These are phyloP conservation scores for Choanephora cucurbitarum DNA, from an alignment of 371 early-diverging fungal species.

Conservation along the genomic window DNA sequence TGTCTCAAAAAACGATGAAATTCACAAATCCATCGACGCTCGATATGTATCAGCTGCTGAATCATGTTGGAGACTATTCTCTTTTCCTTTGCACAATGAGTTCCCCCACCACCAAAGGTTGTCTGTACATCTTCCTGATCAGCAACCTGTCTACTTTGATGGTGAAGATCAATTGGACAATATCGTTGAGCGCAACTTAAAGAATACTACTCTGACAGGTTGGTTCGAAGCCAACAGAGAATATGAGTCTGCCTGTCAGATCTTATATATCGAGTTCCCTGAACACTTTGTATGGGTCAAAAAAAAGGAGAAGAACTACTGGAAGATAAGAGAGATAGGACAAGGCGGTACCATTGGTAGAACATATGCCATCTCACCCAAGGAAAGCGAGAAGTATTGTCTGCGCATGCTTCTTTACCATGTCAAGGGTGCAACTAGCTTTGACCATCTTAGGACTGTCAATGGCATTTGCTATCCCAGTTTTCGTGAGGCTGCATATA, in stretches of 20 bases:
- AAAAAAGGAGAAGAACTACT: not conserved
- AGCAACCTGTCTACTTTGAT: slow-evolving; percentile 18
- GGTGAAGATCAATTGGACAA: slow-evolving; percentile 8
- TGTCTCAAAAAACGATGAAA: slow-evolving; percentile 16
- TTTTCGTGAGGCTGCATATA: slow-evolving; percentile 10
- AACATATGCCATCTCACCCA: slow-evolving; percentile 22
- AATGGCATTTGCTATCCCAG: slow-evolving; percentile 5
- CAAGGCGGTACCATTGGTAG: slow-evolving; percentile 20
- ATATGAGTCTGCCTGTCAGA: not conserved
- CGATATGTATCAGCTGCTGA: slow-evolving; percentile 33
- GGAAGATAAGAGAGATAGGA: slow-evolving; percentile 6
- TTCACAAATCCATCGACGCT: slow-evolving; percentile 19
- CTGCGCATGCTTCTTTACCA: slow-evolving; percentile 20
- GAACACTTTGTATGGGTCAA: not conserved
- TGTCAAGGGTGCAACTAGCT: slow-evolving; percentile 18
- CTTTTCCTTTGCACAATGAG: slow-evolving; percentile 22
- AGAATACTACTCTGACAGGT: slow-evolving; percentile 20
- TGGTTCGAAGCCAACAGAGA: slow-evolving; percentile 15
- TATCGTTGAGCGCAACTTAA: not conserved
- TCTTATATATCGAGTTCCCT: slow-evolving; percentile 8
- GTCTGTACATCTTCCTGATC: slow-evolving; percentile 19
- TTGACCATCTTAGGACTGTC: slow-evolving; percentile 16
- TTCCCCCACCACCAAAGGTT: slow-evolving; percentile 20
- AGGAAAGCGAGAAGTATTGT: slow-evolving; percentile 21
- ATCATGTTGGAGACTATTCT: slow-evolving; percentile 30